Percentiles rank a stretch among this genome's conserved stretches.
Evolutionary conservation across 2,329 filamentous ascomycete genomes (phyloP).

Genomic region (Cladosporium sp.): DNA sequence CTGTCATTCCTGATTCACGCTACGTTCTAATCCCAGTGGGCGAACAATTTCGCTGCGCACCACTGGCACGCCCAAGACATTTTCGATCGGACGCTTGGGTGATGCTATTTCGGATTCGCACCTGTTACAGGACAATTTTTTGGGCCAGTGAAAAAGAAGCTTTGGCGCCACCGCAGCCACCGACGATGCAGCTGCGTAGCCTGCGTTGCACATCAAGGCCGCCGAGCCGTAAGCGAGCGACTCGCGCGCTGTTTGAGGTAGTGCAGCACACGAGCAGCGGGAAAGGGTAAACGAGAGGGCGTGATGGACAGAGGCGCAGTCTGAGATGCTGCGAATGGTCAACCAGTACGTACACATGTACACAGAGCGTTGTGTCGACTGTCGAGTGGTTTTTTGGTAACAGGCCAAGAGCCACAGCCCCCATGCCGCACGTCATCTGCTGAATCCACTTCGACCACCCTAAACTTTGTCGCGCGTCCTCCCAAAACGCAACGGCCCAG

Average conservation of each 20-base stretch:
- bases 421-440: constrained; percentile 1
- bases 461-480: constrained; percentile 6
- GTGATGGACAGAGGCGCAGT: background rate
- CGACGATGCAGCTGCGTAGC: background rate
- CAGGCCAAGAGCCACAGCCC: background rate
- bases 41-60: no score
- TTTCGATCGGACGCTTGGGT: no score
- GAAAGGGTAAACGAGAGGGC: background rate
- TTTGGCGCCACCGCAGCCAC: constrained; percentile 1
- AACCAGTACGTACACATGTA: background rate
- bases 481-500: constrained; percentile 10
- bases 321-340: no score
- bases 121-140: constrained; percentile 17
- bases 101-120: no score
- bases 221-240: background rate
- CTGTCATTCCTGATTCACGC: no score
- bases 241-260: background rate
- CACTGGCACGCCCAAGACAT: no score
- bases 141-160: background rate
- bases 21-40: no score
- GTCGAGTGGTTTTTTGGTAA: background rate
- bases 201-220: background rate
- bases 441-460: background rate
- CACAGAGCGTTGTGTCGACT: background rate
- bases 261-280: background rate